Base-by-base conservation (phyloP, 495 filamentous ascomycete species). In the Penicillium turbatum region DNA sequence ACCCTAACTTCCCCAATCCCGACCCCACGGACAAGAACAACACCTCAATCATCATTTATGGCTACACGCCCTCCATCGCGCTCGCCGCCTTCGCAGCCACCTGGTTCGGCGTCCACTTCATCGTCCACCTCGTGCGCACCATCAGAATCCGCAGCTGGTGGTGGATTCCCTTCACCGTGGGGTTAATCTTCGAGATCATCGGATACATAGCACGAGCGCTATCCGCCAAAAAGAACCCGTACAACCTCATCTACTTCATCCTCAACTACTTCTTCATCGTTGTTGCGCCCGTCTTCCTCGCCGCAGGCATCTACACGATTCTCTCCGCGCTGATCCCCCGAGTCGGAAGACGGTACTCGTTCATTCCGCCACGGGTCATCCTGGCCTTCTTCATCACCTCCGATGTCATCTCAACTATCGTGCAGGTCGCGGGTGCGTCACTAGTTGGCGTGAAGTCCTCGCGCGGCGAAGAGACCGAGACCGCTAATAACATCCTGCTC, bases 221-320 rank as follows among this genome's bases (percentile, higher is more conserved):
- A 24, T 71, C 70, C 29, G 64, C 75, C 29, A 59, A 71, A 38
- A 55, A 66, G 21, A 65, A 77, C 56, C 75, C 78, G 0, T 80
- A 82, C 64, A 62, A 67, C 54, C 63, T 81, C 17, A 70, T 71
- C 45, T 79, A 73, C 64, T 82, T 81, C 50, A 72, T 82, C 27
- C 42, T 79, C n/a, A 78, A 82, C 53, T 82, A 81, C 65, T 82
- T 82, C 68, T 79, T 79, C 68, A 79, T 82, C 53, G 79, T 82
- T 48, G 73, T 75, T 7, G 79, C 79, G 6, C 79, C 79, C 9
- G 79, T 82, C 17, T 78, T 81, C 57, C 67, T 81, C 60, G 63
- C 72, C n/a, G 79, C 79, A 0, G 72, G 67, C 7, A 75, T 82
- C 47, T 82, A 82, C 67, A 76, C 73, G 11, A 61, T 74, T 41